Conservation (phyloP, 495 filamentous ascomycete species). For the Eremomyces bilateralis region DNA sequence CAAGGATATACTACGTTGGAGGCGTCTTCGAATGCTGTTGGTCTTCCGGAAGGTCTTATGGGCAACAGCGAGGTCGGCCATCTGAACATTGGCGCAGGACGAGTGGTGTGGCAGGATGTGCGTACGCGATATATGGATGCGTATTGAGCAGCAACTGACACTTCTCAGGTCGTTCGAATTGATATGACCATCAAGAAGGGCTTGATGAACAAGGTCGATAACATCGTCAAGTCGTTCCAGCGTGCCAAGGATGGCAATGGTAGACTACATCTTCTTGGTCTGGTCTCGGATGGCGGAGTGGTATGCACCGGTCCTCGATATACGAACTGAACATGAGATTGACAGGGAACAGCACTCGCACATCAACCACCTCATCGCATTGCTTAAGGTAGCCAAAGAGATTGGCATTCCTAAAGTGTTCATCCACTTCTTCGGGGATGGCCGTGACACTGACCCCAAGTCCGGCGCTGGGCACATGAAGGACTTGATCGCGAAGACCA, state of each 20-base stretch:
- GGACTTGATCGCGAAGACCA: conserved; percentile 49
- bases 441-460: conserved; percentile 93
- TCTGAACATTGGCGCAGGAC: conserved; percentile 91
- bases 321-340: no score
- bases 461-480: conserved; percentile 71
- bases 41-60: conserved; percentile 91
- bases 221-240: conserved; percentile 54
- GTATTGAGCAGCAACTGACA: background rate
- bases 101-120: conserved; percentile 96
- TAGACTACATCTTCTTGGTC: conserved; percentile 71
- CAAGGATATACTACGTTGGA: conserved; percentile 76
- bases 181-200: conserved; percentile 85
- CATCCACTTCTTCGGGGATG: conserved; percentile 98
- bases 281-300: conserved; percentile 89
- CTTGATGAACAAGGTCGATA: conserved; percentile 55
- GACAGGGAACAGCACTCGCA: conserved; percentile 70
- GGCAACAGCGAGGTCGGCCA: conserved; percentile 97
- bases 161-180: conserved; percentile 51
- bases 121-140: background rate
- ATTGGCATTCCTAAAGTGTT: conserved; percentile 70
- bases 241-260: conserved; percentile 75
- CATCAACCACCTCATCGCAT: conserved; percentile 72
- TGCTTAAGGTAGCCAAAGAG: conserved; percentile 76
- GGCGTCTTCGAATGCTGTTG: conserved; percentile 87
- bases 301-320: conserved; percentile 20